phyloP scores from a whole-genome alignment of 805 yeast species.

The Metschnikowia vanudenii region DNA sequence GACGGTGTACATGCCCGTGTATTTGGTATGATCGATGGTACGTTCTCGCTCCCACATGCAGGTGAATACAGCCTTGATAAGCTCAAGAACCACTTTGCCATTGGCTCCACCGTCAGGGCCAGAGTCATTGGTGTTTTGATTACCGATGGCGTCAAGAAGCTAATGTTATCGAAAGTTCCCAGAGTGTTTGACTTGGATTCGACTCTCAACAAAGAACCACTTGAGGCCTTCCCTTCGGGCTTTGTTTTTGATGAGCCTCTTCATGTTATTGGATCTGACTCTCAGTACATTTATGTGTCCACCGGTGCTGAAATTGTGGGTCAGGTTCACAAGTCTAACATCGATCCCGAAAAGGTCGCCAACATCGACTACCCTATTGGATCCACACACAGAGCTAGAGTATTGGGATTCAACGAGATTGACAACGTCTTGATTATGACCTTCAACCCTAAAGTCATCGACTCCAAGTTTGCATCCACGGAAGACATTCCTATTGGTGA shows the following conservation, averaged over 20 bases:
- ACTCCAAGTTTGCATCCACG: constrained; percentile 62
- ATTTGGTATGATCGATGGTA: constrained; percentile 72
- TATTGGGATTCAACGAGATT: constrained; percentile 62
- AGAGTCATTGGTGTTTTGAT: constrained; percentile 61
- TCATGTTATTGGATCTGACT: constrained; percentile 58
- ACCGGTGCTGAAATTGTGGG: constrained; percentile 59
- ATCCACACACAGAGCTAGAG: constrained; percentile 71
- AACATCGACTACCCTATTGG: constrained; percentile 57
- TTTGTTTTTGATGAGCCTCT: constrained; percentile 56
- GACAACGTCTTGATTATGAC: constrained; percentile 71
- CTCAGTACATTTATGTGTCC: constrained; percentile 54
- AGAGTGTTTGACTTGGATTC: constrained; percentile 44
- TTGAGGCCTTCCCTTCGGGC: constrained; percentile 80
- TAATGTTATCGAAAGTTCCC: constrained; percentile 63
- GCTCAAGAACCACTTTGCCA: constrained; percentile 59
- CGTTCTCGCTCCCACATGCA: constrained; percentile 66
- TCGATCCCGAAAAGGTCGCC: constrained; percentile 47
- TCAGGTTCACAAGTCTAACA: constrained; percentile 74
- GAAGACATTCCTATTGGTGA: constrained; percentile 80
- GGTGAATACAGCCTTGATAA: constrained; percentile 46
- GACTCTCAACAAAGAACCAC: constrained; percentile 21
- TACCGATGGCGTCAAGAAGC: constrained; percentile 51
- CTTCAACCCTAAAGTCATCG: constrained; percentile 61
- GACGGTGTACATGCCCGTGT: constrained; percentile 72
- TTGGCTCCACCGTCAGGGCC: constrained; percentile 68